Evolutionary conservation across 2,329 filamentous ascomycete species (phyloP).

Genomic region (Alternaria arborescens): DNA sequence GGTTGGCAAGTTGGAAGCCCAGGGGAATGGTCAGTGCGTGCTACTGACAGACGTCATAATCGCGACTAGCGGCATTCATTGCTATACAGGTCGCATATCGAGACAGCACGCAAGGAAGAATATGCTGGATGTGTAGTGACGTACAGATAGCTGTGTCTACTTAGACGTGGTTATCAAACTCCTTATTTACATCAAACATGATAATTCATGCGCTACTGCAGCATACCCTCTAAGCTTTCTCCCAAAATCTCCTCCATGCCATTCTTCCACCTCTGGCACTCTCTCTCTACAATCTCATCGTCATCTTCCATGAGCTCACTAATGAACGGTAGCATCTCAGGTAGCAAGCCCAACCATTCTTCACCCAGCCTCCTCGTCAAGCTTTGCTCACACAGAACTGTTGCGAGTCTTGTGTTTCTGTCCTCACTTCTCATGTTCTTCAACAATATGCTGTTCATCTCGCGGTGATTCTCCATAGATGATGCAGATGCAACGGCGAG

Average conservation of each 20-base stretch:
- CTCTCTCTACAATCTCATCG: conserved; percentile 88
- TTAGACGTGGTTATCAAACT: background rate
- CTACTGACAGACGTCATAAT: background rate
- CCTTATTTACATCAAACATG: background rate
- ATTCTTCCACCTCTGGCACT: conserved; percentile 89
- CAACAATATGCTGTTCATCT: conserved; percentile 81
- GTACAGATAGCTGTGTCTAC: background rate
- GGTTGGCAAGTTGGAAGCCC: background rate
- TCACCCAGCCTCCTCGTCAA: conserved; percentile 84
- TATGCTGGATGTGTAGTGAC: background rate
- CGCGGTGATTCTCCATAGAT: conserved; percentile 88
- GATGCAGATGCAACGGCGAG: conserved; percentile 80
- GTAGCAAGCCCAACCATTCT: conserved; percentile 89
- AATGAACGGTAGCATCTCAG: conserved; percentile 96
- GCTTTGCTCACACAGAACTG: conserved; percentile 80
- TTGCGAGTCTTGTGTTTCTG: conserved; percentile 77
- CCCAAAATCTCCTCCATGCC: conserved; percentile 89
- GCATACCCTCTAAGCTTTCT: conserved; percentile 90
- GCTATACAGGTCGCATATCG: background rate
- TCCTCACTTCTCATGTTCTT: conserved; percentile 78
- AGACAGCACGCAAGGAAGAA: background rate
- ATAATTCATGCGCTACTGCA: conserved; percentile 67
- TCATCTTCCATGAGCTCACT: conserved; percentile 97
- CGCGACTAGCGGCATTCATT: background rate
- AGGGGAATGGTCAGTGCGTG: background rate